phyloP scores from a whole-genome alignment of 352 stramenopile genomes.

The Globisporangium abappressorium region DNA sequence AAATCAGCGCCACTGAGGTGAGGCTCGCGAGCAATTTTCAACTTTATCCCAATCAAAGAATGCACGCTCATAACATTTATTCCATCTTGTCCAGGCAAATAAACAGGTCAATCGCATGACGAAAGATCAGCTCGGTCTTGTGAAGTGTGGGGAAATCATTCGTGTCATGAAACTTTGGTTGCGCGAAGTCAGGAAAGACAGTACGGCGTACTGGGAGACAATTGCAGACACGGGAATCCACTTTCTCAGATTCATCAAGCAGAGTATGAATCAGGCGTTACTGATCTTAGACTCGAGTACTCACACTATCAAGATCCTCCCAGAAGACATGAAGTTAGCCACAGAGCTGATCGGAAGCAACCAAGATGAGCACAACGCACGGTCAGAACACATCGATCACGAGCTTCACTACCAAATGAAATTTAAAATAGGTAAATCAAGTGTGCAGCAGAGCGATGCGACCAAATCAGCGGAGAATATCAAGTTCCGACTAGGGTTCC shows the following conservation, averaged over 20 bases:
- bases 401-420: constrained; percentile 39
- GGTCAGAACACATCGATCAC: constrained; percentile 18
- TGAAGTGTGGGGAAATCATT: constrained; percentile 46
- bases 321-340: constrained; percentile 8
- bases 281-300: constrained; percentile 9
- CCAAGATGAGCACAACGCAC: not conserved
- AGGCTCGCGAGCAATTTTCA: not conserved
- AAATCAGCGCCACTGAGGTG: constrained; percentile 32
- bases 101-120: constrained; percentile 29
- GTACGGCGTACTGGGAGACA: constrained; percentile 33
- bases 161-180: constrained; percentile 49
- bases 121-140: constrained; percentile 39
- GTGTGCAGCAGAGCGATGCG: not conserved
- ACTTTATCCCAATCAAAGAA: not conserved
- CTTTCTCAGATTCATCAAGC: constrained; percentile 20
- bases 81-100: constrained; percentile 28
- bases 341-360: constrained; percentile 9
- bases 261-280: constrained; percentile 15
- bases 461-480: constrained; percentile 19
- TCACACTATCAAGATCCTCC: constrained; percentile 12
- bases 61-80: not conserved
- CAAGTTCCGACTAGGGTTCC: constrained; percentile 41
- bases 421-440: constrained; percentile 22
- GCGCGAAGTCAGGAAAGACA: constrained; percentile 23
- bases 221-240: constrained; percentile 19